Evolutionary conservation across 768 basidiomycete genomes (phyloP), one percentile per base, ranked within the genome.

Genomic region (Chiua virens): DNA sequence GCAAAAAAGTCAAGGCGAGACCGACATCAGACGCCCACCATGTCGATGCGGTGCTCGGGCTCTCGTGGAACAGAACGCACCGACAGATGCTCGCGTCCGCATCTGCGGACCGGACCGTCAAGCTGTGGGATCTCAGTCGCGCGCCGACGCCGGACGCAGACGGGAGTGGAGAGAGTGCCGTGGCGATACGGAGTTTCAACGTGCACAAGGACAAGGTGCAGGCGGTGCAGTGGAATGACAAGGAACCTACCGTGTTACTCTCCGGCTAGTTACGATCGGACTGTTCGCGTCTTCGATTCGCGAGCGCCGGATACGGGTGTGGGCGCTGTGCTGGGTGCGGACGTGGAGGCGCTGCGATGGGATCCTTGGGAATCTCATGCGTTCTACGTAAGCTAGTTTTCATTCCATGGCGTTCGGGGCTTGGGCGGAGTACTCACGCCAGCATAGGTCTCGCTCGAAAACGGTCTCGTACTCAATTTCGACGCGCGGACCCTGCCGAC

Each of bases 211-310:
- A 97, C 70, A 98, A 96, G 74, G 91, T 99, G 21, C 95, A 98
- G 71, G 85, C 90, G 3, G 92, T 99, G 8, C 88, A 94, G 61
- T 99, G 97, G 97, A 97, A 97, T 67, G 79, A 83, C 28, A 78
- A 79, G 47, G 88, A 97, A 55, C 90, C 95, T 18, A 89, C 87
- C 9, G 92, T 97, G 23, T 73, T 99, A 34, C 74, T 99, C 49
- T 95, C 92, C 10, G 97, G 96, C n/a, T 20, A 89, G 92, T 53
- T 98, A 92, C 64, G 97, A 98, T 72, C 83, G 94, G 34, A 95
- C 91, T 0, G 92, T 98, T n/a, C 78, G 92, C 52, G 88, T 90
- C 23, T 98, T 97, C 69, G 97, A 99, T 70, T 86, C 90, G 15
- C 76, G 96, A 44, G 82, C 93, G 2, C 89, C 90, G 0, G 85